phyloP scores from a whole-genome alignment of 1,139 yeast genomes.

The Yamadazyma blattariae region DNA sequence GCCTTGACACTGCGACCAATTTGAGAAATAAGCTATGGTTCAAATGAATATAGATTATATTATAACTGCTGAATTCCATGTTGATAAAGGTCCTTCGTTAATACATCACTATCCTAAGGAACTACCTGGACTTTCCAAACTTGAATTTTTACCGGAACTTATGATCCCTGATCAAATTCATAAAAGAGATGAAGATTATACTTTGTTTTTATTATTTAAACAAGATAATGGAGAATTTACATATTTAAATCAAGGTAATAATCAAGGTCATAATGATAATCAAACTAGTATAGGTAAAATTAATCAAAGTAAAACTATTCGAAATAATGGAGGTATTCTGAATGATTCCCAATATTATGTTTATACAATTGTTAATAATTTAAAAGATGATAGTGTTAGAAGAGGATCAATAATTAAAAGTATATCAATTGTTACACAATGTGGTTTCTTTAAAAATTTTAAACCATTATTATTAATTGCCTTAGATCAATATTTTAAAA shows the following conservation, averaged over 20 bases:
- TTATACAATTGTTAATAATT: slow-evolving; percentile 55
- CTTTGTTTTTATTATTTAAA: slow-evolving; percentile 51
- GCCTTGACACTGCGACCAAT: too few relatives aligned
- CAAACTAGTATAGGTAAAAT: too few relatives aligned
- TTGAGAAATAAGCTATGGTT: too few relatives aligned
- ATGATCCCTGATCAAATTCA: slow-evolving; percentile 67
- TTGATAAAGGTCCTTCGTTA: slow-evolving; percentile 52
- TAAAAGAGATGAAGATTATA: slow-evolving; percentile 57
- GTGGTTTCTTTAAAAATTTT: slow-evolving; percentile 54
- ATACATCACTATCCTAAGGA: slow-evolving; percentile 47
- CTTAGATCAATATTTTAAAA: slow-evolving; percentile 44
- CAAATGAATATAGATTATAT: slow-evolving; percentile 42
- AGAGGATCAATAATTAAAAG: slow-evolving; percentile 59
- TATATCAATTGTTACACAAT: slow-evolving; percentile 50
- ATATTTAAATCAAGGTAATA: slow-evolving; percentile 31
- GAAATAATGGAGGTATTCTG: too few relatives aligned
- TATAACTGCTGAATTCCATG: slow-evolving; percentile 57
- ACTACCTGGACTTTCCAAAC: slow-evolving; percentile 42
- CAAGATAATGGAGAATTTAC: slow-evolving; percentile 42
- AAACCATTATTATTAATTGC: slow-evolving; percentile 57
- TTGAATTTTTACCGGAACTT: slow-evolving; percentile 49
- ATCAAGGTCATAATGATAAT: slow-evolving; percentile 35
- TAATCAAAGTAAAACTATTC: too few relatives aligned
- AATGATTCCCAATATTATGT: slow-evolving; percentile 56
- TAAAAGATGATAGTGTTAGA: slow-evolving; percentile 41